phyloP scores from a whole-genome alignment of 2,329 filamentous ascomycete species.

The Verticillium klebahnii region DNA sequence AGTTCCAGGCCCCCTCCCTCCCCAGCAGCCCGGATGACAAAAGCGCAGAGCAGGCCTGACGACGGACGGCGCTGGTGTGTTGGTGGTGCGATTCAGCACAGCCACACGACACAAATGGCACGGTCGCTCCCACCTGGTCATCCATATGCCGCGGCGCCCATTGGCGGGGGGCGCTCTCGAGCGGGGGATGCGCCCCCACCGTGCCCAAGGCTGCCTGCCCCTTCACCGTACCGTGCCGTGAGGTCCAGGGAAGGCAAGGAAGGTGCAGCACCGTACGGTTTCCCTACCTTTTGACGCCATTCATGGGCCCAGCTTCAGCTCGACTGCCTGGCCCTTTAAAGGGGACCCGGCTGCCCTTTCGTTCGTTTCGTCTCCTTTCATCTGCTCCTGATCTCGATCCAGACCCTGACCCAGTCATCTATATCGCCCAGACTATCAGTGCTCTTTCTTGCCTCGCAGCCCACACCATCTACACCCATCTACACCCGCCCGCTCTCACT shows the following conservation, averaged over 20 bases:
- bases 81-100: constrained; percentile 16
- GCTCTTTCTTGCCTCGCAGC: background rate
- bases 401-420: too few species aligned
- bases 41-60: background rate
- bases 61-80: background rate
- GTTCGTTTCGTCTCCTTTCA: background rate
- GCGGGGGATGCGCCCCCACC: background rate
- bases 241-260: too few species aligned
- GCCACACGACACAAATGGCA: constrained; percentile 14
- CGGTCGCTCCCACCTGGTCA: constrained; percentile 7
- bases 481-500: background rate
- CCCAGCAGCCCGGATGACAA: background rate
- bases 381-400: background rate
- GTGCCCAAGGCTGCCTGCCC: background rate
- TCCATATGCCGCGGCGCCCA: constrained; percentile 5
- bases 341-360: background rate
- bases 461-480: background rate
- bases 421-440: background rate
- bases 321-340: background rate
- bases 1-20: background rate
- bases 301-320: background rate
- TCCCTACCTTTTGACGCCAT: constrained; percentile 3
- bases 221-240: too few species aligned
- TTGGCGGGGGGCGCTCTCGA: constrained; percentile 1
- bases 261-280: constrained; percentile 1